phyloP scores from a whole-genome alignment of 2,329 filamentous ascomycete species.

The Aspergillus fumigatiaffinis region DNA sequence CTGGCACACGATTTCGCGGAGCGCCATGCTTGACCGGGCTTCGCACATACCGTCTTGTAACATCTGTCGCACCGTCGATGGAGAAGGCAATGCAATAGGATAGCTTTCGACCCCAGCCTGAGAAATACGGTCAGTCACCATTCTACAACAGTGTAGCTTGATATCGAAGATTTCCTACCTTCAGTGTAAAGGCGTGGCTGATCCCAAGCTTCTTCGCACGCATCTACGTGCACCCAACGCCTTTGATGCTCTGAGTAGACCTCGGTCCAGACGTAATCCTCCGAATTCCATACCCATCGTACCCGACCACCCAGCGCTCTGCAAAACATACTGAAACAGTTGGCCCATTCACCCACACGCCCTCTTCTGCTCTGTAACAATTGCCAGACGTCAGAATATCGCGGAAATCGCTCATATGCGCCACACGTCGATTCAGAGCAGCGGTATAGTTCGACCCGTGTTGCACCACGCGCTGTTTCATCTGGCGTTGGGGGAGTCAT shows the following conservation, averaged over 20 bases:
- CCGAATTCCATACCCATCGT: conserved; percentile 96
- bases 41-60: conserved; percentile 62
- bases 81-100: conserved; percentile 97
- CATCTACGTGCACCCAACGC: conserved; percentile 95
- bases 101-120: conserved; percentile 90
- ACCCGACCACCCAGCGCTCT: conserved; percentile 85
- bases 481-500: conserved; percentile 82
- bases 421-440: conserved; percentile 75
- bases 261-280: conserved; percentile 97
- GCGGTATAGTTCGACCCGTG: conserved; percentile 82
- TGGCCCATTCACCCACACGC: conserved; percentile 92
- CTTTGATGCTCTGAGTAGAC: conserved; percentile 92
- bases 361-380: conserved; percentile 81
- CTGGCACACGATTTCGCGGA: conserved; percentile 75
- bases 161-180: conserved; percentile 47
- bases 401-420: conserved; percentile 81
- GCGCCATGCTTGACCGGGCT: conserved; percentile 55
- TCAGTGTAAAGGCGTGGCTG: conserved; percentile 88
- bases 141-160: not conserved
- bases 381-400: conserved; percentile 93
- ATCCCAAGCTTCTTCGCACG: conserved; percentile 93
- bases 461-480: conserved; percentile 81
- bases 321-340: conserved; percentile 98
- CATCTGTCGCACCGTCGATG: conserved; percentile 71
- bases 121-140: conserved; percentile 10